These are phyloP conservation scores for Ceratorhiza oryzae-sativae DNA, from an alignment of 1,284 basidiomycete species.

Conservation along the genomic window DNA sequence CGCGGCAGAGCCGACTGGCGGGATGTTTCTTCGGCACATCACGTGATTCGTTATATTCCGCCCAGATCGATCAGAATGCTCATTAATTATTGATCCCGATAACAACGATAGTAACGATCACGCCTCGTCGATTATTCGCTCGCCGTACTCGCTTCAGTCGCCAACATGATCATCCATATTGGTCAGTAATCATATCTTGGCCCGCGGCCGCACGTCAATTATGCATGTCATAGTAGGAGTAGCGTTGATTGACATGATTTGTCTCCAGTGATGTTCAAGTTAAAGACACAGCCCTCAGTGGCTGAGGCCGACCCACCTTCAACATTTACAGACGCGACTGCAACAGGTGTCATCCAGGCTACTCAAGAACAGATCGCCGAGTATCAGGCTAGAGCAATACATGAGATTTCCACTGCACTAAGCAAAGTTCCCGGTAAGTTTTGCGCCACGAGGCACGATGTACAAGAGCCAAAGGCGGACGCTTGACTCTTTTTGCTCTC, in stretches of 20 bases:
- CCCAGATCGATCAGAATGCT: constrained; percentile 6
- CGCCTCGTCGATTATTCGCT: constrained; percentile 4
- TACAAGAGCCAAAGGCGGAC: not conserved
- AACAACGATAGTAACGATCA: constrained; percentile 10
- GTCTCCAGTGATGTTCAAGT: constrained; percentile 26
- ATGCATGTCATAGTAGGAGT: not conserved
- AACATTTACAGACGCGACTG: constrained; percentile 19
- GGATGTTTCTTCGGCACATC: not conserved
- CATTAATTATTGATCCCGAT: not conserved
- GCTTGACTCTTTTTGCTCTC: not conserved
- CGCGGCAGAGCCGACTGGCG: not conserved
- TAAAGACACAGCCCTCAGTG: constrained; percentile 23
- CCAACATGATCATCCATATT: constrained; percentile 34
- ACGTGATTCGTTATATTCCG: too few relatives aligned
- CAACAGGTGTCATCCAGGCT: constrained; percentile 13
- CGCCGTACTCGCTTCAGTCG: not conserved
- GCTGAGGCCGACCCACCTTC: not conserved
- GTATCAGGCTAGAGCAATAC: not conserved
- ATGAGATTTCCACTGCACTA: constrained; percentile 18
- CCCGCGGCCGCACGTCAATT: not conserved
- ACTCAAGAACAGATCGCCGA: constrained; percentile 23
- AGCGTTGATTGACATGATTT: not conserved
- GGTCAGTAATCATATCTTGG: not conserved
- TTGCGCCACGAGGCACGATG: not conserved
- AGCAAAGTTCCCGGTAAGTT: constrained; percentile 30